Evolutionary conservation across 768 basidiomycete species (phyloP).

Genomic region (Auricularia heimuer): DNA sequence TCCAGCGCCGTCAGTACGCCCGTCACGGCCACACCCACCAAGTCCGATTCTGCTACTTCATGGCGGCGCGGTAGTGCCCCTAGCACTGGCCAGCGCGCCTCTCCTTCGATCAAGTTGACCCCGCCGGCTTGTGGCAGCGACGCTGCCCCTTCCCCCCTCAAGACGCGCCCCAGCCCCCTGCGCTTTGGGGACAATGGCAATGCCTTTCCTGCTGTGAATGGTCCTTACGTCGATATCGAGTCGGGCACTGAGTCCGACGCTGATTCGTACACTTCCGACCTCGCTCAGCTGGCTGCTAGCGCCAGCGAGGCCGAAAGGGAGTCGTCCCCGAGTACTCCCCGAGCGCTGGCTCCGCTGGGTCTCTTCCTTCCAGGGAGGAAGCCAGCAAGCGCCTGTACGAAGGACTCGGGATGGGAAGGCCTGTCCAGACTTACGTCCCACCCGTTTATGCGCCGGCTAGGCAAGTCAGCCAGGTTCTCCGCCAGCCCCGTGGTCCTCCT

Average conservation of each 20-base stretch:
- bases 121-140: slow-evolving; percentile 54
- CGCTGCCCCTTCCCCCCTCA: background rate
- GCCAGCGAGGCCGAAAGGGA: slow-evolving; percentile 15
- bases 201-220: slow-evolving; percentile 36
- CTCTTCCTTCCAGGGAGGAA: slow-evolving; percentile 73
- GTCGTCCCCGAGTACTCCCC: slow-evolving; percentile 74
- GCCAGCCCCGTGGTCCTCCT: slow-evolving; percentile 84
- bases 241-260: slow-evolving; percentile 49
- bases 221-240: slow-evolving; percentile 36
- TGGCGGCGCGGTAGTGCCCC: slow-evolving; percentile 63
- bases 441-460: slow-evolving; percentile 34
- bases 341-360: slow-evolving; percentile 51
- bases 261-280: slow-evolving; percentile 19
- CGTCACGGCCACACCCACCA: slow-evolving; percentile 43
- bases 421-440: slow-evolving; percentile 21
- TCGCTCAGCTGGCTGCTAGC: slow-evolving; percentile 1
- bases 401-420: slow-evolving; percentile 76
- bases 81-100: slow-evolving; percentile 51
- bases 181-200: slow-evolving; percentile 24
- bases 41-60: slow-evolving; percentile 68
- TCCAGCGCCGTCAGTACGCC: slow-evolving; percentile 27
- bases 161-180: background rate
- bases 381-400: slow-evolving; percentile 80
- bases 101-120: slow-evolving; percentile 57
- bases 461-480: slow-evolving; percentile 60